A percentile compares a stretch with the other conserved stretches of the same genome.
These are phyloP conservation scores for Incumbomyces lentus DNA, from an alignment of 2,329 filamentous ascomycete genomes.

Conservation along the genomic window DNA sequence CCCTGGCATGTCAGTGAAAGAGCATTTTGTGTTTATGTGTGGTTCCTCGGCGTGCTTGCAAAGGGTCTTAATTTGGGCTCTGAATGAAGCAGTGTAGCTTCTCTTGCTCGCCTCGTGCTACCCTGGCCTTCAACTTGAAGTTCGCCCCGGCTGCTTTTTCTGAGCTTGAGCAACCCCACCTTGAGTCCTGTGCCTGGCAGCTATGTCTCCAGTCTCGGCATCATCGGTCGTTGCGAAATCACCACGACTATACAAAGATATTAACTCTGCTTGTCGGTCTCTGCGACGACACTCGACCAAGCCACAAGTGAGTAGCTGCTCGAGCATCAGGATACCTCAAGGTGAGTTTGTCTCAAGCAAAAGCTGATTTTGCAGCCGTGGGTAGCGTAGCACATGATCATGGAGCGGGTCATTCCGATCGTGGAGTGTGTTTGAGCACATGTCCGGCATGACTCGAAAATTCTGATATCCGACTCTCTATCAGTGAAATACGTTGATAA, in stretches of 20 bases:
- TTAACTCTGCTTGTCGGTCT: slow-evolving; percentile 11
- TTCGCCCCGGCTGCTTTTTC: no score
- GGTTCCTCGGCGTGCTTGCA: no score
- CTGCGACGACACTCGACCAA: slow-evolving; percentile 1
- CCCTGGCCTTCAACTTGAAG: no score
- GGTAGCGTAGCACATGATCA: slow-evolving; percentile 13
- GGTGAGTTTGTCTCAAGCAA: slow-evolving; percentile 1
- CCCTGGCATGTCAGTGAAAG: no score
- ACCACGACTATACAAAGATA: slow-evolving; percentile 15
- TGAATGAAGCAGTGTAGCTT: no score
- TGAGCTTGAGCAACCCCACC: no score
- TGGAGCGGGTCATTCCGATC: slow-evolving; percentile 5
- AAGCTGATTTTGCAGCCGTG: slow-evolving; percentile 1
- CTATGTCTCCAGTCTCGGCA: slow-evolving; percentile 5
- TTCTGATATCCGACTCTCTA: slow-evolving; percentile 3
- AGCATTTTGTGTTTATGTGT: no score
- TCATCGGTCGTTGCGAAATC: slow-evolving; percentile 14
- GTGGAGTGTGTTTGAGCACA: neutral
- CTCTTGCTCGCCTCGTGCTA: no score
- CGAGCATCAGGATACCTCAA: slow-evolving; percentile 14
- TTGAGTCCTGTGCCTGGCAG: no score
- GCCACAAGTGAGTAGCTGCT: slow-evolving; percentile 5
- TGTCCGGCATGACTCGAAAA: slow-evolving; percentile 4
- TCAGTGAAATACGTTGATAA: neutral
- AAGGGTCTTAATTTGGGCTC: no score